These are phyloP conservation scores for Tulasnella sp. DNA, from an alignment of 768 basidiomycete genomes.

Conservation along the genomic window DNA sequence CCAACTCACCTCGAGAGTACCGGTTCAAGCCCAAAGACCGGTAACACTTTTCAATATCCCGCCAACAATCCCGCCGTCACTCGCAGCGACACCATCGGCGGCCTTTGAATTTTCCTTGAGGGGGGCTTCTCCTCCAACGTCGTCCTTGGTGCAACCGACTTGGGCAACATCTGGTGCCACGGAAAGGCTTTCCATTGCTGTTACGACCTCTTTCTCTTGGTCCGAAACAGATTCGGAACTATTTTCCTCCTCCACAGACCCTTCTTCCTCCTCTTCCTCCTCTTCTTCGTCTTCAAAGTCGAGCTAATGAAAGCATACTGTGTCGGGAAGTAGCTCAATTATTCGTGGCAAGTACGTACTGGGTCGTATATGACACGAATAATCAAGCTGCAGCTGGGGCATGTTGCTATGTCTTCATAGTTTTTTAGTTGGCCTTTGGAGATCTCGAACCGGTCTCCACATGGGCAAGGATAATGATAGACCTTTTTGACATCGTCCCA, in stretches of 20 bases:
- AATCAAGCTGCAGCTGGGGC: conserved; percentile 92
- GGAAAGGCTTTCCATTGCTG: conserved; percentile 59
- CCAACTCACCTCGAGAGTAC: not conserved
- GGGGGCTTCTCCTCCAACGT: conserved; percentile 15
- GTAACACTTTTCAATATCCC: not conserved
- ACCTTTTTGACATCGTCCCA: conserved; percentile 81
- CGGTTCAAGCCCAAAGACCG: not conserved
- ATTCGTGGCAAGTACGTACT: conserved; percentile 45
- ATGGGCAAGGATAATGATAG: conserved; percentile 96
- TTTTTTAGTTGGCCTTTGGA: conserved; percentile 75
- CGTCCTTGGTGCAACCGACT: conserved; percentile 21
- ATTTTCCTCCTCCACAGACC: conserved; percentile 41
- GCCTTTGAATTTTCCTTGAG: not conserved
- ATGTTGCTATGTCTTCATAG: conserved; percentile 91
- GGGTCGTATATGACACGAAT: conserved; percentile 93
- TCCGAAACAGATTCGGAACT: conserved; percentile 41
- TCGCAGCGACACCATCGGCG: not conserved
- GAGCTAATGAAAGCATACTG: conserved; percentile 46
- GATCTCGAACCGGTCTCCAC: conserved; percentile 97
- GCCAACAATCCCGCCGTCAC: not conserved
- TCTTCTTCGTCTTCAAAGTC: conserved; percentile 78
- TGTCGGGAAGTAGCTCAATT: not conserved
- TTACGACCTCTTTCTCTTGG: conserved; percentile 48
- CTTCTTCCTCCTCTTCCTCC: conserved; percentile 41
- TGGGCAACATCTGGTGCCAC: not conserved